Evolutionary conservation across 768 basidiomycete species (phyloP).

Genomic region (Cantharellus cinnabarinus): DNA sequence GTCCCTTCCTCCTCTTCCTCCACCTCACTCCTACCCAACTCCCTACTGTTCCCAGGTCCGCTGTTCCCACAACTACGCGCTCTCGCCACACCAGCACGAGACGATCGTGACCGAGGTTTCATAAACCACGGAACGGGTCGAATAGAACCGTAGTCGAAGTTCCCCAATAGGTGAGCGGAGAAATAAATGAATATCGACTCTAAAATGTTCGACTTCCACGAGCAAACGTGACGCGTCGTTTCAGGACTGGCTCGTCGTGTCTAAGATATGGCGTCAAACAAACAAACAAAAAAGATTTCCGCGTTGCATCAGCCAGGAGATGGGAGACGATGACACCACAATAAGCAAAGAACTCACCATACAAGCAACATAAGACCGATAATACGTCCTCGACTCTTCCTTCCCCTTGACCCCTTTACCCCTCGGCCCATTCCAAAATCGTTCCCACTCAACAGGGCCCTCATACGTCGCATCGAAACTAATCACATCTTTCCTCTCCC

Average conservation of each 20-base stretch:
- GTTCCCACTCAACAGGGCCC: neutral
- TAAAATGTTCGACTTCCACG: neutral
- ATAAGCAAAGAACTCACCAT: conserved; percentile 1
- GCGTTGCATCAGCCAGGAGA: no score
- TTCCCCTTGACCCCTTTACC: no score
- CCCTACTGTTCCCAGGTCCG: no score
- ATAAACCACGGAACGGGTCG: neutral
- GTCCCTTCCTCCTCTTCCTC: no score
- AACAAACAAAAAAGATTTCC: no score
- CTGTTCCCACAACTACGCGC: neutral
- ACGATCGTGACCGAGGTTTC: neutral
- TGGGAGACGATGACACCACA: neutral
- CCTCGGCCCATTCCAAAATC: neutral
- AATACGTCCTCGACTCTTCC: neutral
- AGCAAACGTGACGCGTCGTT: neutral
- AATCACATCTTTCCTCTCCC: neutral
- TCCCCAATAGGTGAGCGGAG: neutral
- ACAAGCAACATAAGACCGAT: conserved; percentile 1
- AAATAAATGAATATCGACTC: neutral
- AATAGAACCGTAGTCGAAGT: neutral
- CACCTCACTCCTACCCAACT: no score
- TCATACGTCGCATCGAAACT: neutral
- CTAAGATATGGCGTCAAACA: neutral
- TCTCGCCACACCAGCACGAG: neutral
- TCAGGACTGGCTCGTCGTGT: neutral